A percentile compares a stretch with the other conserved stretches of the same genome.
phyloP scores from a whole-genome alignment of 306 rosid genomes.

The Dicorynia guianensis region DNA sequence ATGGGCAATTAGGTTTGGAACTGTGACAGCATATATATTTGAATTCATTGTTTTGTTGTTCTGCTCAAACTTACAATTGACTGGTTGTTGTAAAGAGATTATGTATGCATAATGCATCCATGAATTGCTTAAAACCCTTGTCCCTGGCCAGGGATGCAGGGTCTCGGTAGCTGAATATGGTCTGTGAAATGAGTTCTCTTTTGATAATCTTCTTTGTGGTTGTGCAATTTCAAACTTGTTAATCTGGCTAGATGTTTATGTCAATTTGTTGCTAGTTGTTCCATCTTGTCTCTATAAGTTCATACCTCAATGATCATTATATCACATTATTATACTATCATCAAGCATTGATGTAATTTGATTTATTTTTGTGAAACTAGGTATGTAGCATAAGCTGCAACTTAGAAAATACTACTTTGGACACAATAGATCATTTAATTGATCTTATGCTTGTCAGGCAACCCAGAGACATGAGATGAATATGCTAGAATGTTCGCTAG shows the following conservation, averaged over 20 bases:
- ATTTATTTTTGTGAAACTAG: constrained; percentile 31
- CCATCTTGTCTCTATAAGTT: constrained; percentile 24
- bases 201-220: constrained; percentile 25
- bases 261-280: constrained; percentile 23
- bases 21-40: constrained; percentile 28
- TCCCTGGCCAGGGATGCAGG: constrained; percentile 32
- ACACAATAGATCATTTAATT: constrained; percentile 14
- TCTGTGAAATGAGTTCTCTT: constrained; percentile 27
- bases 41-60: constrained; percentile 12
- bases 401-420: constrained; percentile 25
- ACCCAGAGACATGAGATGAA: constrained; percentile 29
- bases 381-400: constrained; percentile 24
- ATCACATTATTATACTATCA: not conserved
- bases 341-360: constrained; percentile 23
- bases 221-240: constrained; percentile 27
- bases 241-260: constrained; percentile 21
- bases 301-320: constrained; percentile 15
- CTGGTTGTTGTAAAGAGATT: constrained; percentile 7
- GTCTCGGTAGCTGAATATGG: constrained; percentile 23
- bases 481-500: constrained; percentile 30
- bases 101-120: constrained; percentile 4
- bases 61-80: constrained; percentile 25
- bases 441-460: constrained; percentile 36
- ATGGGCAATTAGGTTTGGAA: constrained; percentile 25
- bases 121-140: constrained; percentile 25